These are phyloP conservation scores for Aspergillus pseudonomiae DNA, from an alignment of 2,329 filamentous ascomycete species.

Conservation along the genomic window DNA sequence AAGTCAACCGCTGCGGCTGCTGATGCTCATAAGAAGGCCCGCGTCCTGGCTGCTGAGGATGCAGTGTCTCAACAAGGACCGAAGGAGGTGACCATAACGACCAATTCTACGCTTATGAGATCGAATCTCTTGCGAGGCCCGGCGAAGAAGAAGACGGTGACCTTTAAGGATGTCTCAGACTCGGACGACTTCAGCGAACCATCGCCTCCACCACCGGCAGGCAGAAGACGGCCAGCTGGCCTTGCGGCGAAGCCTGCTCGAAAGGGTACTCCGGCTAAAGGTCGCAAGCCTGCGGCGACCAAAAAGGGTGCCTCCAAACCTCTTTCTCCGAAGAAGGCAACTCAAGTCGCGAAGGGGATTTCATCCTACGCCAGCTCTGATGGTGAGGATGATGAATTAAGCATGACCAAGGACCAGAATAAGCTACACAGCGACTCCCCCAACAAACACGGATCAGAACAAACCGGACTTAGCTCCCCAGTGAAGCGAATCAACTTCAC, in stretches of 20 bases:
- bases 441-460: conserved; percentile 30
- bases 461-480: conserved; percentile 36
- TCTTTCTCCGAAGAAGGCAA: conserved; percentile 53
- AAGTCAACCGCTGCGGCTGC: conserved; percentile 18
- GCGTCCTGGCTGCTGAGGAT: conserved; percentile 7
- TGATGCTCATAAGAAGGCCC: conserved; percentile 18
- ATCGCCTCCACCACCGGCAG: conserved; percentile 23
- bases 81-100: conserved; percentile 32
- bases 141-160: conserved; percentile 50
- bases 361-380: conserved; percentile 42
- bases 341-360: conserved; percentile 47
- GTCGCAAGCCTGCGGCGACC: conserved; percentile 37
- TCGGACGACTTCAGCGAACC: conserved; percentile 42
- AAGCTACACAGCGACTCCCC: conserved; percentile 41
- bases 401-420: conserved; percentile 37
- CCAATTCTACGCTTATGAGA: conserved; percentile 31
- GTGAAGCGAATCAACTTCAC: conserved; percentile 38
- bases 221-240: conserved; percentile 35
- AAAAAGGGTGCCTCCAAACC: conserved; percentile 38
- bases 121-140: conserved; percentile 36
- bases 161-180: conserved; percentile 47
- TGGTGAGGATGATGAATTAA: conserved; percentile 49
- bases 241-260: conserved; percentile 51
- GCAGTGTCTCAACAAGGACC: conserved; percentile 16
- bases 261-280: conserved; percentile 38